Base-by-base conservation (phyloP, 805 yeast species). In the Hanseniaspora nectarophila region DNA sequence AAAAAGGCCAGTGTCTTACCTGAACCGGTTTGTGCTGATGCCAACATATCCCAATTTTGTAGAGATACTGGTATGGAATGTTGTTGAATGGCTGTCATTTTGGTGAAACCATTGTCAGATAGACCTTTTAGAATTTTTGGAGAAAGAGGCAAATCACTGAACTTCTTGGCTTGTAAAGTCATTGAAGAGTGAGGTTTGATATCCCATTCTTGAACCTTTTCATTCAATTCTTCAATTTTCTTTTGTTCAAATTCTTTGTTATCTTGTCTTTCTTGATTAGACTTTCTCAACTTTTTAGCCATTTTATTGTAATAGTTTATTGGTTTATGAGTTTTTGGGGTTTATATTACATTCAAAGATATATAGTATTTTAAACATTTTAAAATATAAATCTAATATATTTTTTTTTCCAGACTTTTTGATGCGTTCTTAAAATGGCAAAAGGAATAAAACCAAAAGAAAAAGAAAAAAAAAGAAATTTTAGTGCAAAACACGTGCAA, bases 1-100 rank as follows among this genome's bases (percentile, higher is more conserved):
- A 88, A 69, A 60, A 89, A 88, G 10, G 95, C 89, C 54, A 88
- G 67, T 0, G 97, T 88, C 62, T 88, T 88, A 21, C 97, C 97
- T 3, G 95, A 84, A 21, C 72, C 72, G 0, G 97, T 88, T 59
- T 79, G 78, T 20, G 96, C 96, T 20, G 95, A 89, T 12, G 87
- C 95, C 59, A 89, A 71, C 2, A 89, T 65, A 68, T 88, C 97
- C 33, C 77, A 65, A 0, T 92, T 90, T 59, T 84, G 80, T 55
- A 92, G 68, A 0, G 92, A 79, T 13, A 74, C 67, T 0, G 94
- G 84, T 26, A 92, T 84, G 5, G 95, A 73, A 45, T 78, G 79
- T 55, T 74, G 77, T 61, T 92, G 99, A 54, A 92, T 85, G 40
- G 85, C 95, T 0, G 98, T 92, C 70, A 89, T 66, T 10, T 78